Conservation (phyloP, 176 grass and related monocot species). For the Tuctoria greenei region DNA sequence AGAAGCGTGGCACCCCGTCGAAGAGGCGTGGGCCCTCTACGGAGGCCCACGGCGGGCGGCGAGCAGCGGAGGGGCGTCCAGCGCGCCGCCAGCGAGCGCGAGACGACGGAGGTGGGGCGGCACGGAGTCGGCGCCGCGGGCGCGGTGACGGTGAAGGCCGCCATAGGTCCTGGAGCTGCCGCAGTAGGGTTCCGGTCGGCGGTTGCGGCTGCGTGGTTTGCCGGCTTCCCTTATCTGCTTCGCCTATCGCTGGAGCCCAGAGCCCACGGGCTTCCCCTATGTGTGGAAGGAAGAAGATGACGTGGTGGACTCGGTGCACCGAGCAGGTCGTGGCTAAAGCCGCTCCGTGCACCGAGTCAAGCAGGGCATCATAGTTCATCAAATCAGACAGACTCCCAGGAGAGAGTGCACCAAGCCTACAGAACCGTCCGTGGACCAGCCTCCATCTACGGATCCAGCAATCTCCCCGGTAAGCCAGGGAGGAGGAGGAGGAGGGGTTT, state of each 20-base stretch:
- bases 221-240: constrained; percentile 35
- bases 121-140: background rate
- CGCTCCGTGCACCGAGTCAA: background rate
- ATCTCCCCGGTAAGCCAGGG: background rate
- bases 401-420: background rate
- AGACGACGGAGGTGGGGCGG: background rate
- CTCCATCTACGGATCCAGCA: constrained; percentile 1
- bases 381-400: no score
- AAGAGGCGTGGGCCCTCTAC: background rate
- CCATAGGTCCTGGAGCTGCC: constrained; percentile 30
- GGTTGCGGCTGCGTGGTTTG: background rate
- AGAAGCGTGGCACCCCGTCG: constrained; percentile 6
- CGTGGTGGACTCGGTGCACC: background rate
- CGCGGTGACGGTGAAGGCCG: constrained; percentile 7
- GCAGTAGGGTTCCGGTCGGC: constrained; percentile 29
- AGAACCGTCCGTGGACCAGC: background rate
- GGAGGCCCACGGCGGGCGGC: constrained; percentile 16
- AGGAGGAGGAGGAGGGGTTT: constrained; percentile 3
- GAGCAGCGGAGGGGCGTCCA: constrained; percentile 25
- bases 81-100: constrained; percentile 4
- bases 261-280: background rate
- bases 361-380: background rate
- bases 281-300: constrained; percentile 1
- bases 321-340: background rate
- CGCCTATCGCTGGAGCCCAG: background rate